Conservation (phyloP, 768 basidiomycete genomes). For the Sistotremastrum suecicum region DNA sequence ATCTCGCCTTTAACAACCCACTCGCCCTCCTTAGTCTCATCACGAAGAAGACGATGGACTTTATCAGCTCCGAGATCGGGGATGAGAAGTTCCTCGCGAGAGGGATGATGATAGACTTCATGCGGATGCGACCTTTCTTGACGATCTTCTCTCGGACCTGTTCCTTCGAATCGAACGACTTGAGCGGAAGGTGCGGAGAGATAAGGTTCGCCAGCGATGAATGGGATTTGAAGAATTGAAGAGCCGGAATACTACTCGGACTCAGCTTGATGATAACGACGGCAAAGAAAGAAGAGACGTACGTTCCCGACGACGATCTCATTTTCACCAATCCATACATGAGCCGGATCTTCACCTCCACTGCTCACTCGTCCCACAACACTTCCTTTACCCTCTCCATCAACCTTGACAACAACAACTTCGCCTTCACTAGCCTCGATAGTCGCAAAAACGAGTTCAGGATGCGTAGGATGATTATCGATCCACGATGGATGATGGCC, state of each 20-base stretch:
- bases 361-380: conserved; percentile 35
- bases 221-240: conserved; percentile 35
- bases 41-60: conserved; percentile 34
- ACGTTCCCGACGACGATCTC: conserved; percentile 64
- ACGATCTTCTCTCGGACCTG: conserved; percentile 50
- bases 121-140: conserved; percentile 71
- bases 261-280: conserved; percentile 1
- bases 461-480: conserved; percentile 39
- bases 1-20: conserved; percentile 41
- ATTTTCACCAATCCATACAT: conserved; percentile 39
- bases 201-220: conserved; percentile 36
- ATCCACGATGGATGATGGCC: conserved; percentile 72
- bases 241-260: conserved; percentile 56
- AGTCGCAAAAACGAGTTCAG: conserved; percentile 46
- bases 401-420: conserved; percentile 44
- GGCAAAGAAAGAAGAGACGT: conserved; percentile 17
- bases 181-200: conserved; percentile 21
- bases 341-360: conserved; percentile 51
- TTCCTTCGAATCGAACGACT: conserved; percentile 30
- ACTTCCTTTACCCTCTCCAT: conserved; percentile 35
- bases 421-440: conserved; percentile 57
- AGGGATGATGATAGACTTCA: conserved; percentile 41
- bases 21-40: conserved; percentile 24
- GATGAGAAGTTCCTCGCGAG: conserved; percentile 47
- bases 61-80: conserved; percentile 68